Base-by-base conservation (phyloP, 331 rosid species). In the Pyracantha coccinea region DNA sequence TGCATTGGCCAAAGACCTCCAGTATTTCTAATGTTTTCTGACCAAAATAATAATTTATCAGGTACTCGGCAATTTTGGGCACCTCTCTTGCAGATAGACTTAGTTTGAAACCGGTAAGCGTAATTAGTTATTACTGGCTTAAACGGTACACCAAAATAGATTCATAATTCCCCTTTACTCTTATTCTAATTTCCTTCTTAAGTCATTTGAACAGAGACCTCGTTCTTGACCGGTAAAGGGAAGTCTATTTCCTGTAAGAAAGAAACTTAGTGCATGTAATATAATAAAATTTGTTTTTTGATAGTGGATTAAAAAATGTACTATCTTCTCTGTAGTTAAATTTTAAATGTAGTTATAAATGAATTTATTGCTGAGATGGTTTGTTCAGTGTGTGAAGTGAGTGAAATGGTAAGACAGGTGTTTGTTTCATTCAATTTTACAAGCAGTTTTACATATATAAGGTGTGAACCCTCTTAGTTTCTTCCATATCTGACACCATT, bases 51-150 rank as follows among this genome's bases (percentile, higher is more conserved):
- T 79, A 61, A 77, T 78, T 78, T 62, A 68, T 77, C 87, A 93
- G 98, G 90, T 93, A 94, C 83, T 91, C 99, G 1, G 97, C 97
- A 81, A 90, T 94, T 72, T 86, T 92, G 96, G 99, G 99, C 68
- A 55, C 97, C 66, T 90, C 97, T 61, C 89, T 81, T 65, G 86
- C 82, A 33, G 84, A 73, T 68, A 86, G 84, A 84, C 80, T 90
- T 86, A 86, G 91, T 77, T 76, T 87, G 88, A 90, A 79, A 8
- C 97, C 86, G 90, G 98, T 93, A 87, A 88, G 23, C n/a, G 0
- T 29, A 47, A 13, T 63, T 21, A 52, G 21, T 27, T 47, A 75
- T n/a, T 79, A 47, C 66, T 61, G 6, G 68, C 29, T 16, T 20
- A 20, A 33, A 54, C 2, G 11, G 7, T 24, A 28, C 27, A 41